A percentile compares a stretch with the other conserved stretches of the same genome.
These are phyloP conservation scores for Podochytrium sp. DNA, from an alignment of 192 early-diverging fungal species.

Conservation along the genomic window DNA sequence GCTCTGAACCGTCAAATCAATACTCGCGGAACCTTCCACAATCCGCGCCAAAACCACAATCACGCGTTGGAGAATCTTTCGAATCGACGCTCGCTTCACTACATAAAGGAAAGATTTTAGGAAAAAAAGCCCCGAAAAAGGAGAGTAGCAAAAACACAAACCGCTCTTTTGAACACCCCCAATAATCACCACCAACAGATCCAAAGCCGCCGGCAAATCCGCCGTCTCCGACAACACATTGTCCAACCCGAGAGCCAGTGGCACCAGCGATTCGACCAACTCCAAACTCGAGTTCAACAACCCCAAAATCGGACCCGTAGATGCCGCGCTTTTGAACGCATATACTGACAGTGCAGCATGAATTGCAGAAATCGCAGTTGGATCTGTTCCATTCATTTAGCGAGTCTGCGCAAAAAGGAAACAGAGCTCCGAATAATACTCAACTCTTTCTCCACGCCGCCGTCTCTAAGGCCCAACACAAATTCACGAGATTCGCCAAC, in stretches of 20 bases:
- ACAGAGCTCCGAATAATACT: not conserved
- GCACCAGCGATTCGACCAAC: not conserved
- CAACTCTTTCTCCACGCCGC: conserved; percentile 14
- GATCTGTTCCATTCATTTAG: not conserved
- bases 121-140: not conserved
- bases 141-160: not conserved
- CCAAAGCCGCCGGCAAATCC: conserved; percentile 12
- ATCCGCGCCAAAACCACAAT: not conserved
- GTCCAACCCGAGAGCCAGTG: not conserved
- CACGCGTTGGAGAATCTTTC: conserved; percentile 11
- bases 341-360: not conserved
- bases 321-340: not conserved
- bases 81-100: conserved; percentile 4
- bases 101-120: not conserved
- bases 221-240: not conserved
- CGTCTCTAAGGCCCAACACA: not conserved
- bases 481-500: not conserved
- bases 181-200: not conserved
- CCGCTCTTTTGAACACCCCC: conserved; percentile 11
- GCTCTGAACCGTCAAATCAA: not conserved
- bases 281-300: not conserved
- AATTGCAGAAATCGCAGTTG: not conserved
- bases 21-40: not conserved
- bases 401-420: not conserved
- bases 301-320: not conserved